Percentiles rank a stretch among this genome's conserved stretches.
Conservation (phyloP, 805 yeast species). For the Limtongia smithiae region DNA sequence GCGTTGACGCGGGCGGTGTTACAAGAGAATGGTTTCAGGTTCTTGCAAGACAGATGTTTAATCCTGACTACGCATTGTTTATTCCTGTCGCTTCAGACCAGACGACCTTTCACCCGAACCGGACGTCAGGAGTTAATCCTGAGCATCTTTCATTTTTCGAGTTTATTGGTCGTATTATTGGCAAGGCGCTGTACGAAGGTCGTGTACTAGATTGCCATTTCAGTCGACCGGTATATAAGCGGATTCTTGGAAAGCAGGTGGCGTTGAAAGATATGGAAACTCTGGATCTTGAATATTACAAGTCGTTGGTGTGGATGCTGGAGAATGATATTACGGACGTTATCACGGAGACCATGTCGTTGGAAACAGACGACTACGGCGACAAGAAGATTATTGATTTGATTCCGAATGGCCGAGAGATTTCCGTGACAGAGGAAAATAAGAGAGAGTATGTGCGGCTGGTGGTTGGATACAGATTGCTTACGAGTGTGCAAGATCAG, state of each 20-base stretch:
- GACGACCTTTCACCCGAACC: slow-evolving; percentile 92
- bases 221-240: slow-evolving; percentile 90
- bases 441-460: slow-evolving; percentile 82
- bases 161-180: slow-evolving; percentile 89
- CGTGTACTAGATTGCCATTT: slow-evolving; percentile 90
- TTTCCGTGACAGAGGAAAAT: slow-evolving; percentile 85
- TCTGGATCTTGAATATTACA: slow-evolving; percentile 85
- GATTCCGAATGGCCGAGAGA: slow-evolving; percentile 73
- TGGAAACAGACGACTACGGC: slow-evolving; percentile 91
- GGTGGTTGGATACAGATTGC: slow-evolving; percentile 82
- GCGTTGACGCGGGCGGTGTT: slow-evolving; percentile 97
- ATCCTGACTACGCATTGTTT: slow-evolving; percentile 90
- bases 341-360: slow-evolving; percentile 88
- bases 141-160: slow-evolving; percentile 90
- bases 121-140: slow-evolving; percentile 88
- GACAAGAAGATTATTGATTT: slow-evolving; percentile 81
- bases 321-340: slow-evolving; percentile 96
- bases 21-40: slow-evolving; percentile 98
- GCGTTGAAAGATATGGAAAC: slow-evolving; percentile 92
- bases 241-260: slow-evolving; percentile 72
- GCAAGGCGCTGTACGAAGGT: slow-evolving; percentile 86
- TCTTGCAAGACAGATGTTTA: slow-evolving; percentile 88
- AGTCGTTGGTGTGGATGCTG: slow-evolving; percentile 90
- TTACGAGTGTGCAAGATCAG: slow-evolving; percentile 80
- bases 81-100: slow-evolving; percentile 87